phyloP scores from a whole-genome alignment of 768 basidiomycete genomes.

The Tricholoma furcatifolium region DNA sequence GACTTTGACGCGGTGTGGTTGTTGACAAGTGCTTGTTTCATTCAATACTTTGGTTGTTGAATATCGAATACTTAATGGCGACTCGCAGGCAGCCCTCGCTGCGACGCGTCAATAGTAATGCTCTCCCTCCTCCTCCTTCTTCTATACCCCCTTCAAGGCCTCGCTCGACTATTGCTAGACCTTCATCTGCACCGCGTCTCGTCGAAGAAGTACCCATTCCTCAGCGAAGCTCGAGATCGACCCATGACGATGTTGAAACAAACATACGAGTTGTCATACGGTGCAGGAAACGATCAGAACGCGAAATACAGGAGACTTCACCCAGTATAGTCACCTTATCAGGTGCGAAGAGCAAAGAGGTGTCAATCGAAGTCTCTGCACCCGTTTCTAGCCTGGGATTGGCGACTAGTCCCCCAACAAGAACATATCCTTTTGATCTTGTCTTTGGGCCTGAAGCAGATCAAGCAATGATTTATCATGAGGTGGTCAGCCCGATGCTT shows the following conservation, averaged over 20 bases:
- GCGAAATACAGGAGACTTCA: conserved; percentile 82
- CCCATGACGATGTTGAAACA: conserved; percentile 56
- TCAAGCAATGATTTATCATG: conserved; percentile 90
- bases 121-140: conserved; percentile 27
- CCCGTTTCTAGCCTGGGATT: conserved; percentile 72
- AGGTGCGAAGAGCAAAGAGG: conserved; percentile 71
- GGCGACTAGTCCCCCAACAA: conserved; percentile 68
- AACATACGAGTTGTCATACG: conserved; percentile 95
- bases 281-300: conserved; percentile 81
- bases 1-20: conserved; percentile 24
- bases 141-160: conserved; percentile 36
- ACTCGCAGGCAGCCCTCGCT: conserved; percentile 56
- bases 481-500: conserved; percentile 91
- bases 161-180: conserved; percentile 48
- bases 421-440: conserved; percentile 91
- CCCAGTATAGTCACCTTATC: conserved; percentile 82
- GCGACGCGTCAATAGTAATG: conserved; percentile 37
- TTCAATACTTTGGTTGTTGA: neutral
- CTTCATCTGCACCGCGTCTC: conserved; percentile 33
- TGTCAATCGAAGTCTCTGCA: conserved; percentile 77
- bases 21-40: conserved; percentile 15
- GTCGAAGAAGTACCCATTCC: conserved; percentile 17
- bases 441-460: conserved; percentile 98
- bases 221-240: conserved; percentile 18
- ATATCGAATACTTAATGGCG: conserved; percentile 45